Evolutionary conservation across 2,329 filamentous ascomycete genomes (phyloP), one percentile per base, ranked within the genome.

Genomic region (Thyridium curvatum): DNA sequence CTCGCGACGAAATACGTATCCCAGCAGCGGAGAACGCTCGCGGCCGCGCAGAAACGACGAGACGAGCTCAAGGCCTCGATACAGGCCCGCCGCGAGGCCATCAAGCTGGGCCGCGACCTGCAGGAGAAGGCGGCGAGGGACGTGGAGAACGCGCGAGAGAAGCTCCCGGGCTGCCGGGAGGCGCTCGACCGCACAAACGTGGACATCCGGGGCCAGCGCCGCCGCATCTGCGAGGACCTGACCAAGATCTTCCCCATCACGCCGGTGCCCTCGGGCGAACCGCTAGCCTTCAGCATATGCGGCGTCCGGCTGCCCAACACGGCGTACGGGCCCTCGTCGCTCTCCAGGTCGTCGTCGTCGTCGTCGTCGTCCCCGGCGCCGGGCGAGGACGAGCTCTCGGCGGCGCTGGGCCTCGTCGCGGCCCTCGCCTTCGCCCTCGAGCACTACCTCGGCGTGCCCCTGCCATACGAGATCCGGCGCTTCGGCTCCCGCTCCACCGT

Each of bases 201-300:
- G 37, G 77, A 80, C 15, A 84, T 88, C n/a, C 79, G 74, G 41
- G 87, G 85, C n/a, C 93, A 97, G 59, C 78, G 90, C 16, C 79
- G 90, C 12, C 83, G 93, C 29, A 86, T 97, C 40, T 90, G 88
- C 58, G 82, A 93, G 48, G 89, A 95, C 47, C 69, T 98, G 0
- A 68, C 79, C 12, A 66, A 69, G 36, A 86, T 96, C 41, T 96
- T 90, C 55, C 81, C 84, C 4, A 94, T 98, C 42, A 76, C 80
- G 8, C 83, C 89, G 0, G 53, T 60, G 2, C 63, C 68, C 1
- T 63, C 67, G 8, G 66, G 65, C 12, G 67, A 74, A 3, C 74
- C 87, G 0, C 74, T 97, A 2, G 74, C 82, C 0, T 97, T 97
- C 59, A 87, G 82, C 12, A 94, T 98, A 45, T 83, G 86, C 52